phyloP scores from a whole-genome alignment of 1,139 yeast species.

The Candida sanyaensis region DNA sequence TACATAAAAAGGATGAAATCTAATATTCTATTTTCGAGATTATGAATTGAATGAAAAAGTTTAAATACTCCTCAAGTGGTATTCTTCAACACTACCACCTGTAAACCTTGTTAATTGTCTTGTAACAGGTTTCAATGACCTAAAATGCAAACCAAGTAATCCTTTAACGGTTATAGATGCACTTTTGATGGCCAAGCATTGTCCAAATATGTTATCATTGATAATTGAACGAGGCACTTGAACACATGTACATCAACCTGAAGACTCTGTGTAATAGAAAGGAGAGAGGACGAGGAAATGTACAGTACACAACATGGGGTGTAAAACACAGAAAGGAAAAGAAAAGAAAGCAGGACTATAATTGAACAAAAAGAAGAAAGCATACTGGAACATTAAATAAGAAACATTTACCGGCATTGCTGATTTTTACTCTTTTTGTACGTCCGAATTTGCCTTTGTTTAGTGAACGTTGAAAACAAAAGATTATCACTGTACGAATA shows the following conservation, averaged over 20 bases:
- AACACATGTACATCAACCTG: no score
- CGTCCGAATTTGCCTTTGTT: not conserved
- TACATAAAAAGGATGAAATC: not conserved
- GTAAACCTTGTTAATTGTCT: not conserved
- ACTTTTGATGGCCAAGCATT: not conserved
- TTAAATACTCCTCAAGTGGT: not conserved
- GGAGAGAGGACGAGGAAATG: not conserved
- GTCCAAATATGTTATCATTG: not conserved
- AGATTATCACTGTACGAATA: not conserved
- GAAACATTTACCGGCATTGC: not conserved
- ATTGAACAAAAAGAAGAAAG: not conserved
- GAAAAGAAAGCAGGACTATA: no score
- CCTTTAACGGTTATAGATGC: conserved; percentile 1
- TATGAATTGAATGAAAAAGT: not conserved
- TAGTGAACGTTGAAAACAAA: not conserved
- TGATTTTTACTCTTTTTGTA: not conserved
- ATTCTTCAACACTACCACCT: not conserved
- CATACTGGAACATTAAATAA: not conserved
- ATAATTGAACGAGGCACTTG: no score
- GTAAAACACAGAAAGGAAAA: not conserved
- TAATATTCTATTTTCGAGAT: not conserved
- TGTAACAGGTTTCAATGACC: not conserved
- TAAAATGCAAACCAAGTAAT: not conserved
- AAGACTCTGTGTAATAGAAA: no score
- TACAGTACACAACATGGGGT: not conserved